A percentile compares a stretch with the other conserved stretches of the same genome.
phyloP scores from a whole-genome alignment of 768 basidiomycete species.

The Hemileccinum impolitum region DNA sequence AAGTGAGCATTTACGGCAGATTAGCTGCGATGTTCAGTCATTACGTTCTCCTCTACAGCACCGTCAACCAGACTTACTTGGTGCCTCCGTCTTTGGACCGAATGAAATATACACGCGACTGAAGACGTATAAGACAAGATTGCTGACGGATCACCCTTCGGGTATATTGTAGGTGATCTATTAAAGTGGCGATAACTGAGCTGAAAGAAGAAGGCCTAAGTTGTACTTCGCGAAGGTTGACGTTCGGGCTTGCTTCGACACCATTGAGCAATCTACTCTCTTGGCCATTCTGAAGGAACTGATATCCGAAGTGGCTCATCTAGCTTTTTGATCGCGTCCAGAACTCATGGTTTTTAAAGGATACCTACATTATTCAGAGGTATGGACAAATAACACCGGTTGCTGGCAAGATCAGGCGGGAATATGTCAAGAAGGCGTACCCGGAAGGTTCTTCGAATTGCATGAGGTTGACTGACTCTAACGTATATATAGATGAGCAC shows the following conservation, averaged over 20 bases:
- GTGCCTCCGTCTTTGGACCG: slow-evolving; percentile 78
- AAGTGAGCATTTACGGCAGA: slow-evolving; percentile 41
- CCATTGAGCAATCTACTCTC: slow-evolving; percentile 85
- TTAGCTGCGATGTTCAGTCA: background rate
- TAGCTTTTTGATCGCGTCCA: background rate
- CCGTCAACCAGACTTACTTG: slow-evolving; percentile 58
- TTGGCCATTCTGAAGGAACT: slow-evolving; percentile 71
- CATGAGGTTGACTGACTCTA: background rate
- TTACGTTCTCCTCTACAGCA: slow-evolving; percentile 42
- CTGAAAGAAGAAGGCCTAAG: slow-evolving; percentile 55
- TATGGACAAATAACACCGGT: slow-evolving; percentile 64
- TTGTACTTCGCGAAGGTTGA: slow-evolving; percentile 97
- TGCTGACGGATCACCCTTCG: slow-evolving; percentile 36
- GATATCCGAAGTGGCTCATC: slow-evolving; percentile 58
- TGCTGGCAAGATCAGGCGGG: slow-evolving; percentile 54
- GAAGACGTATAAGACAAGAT: slow-evolving; percentile 60
- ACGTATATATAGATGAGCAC: slow-evolving; percentile 56
- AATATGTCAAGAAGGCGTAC: slow-evolving; percentile 56
- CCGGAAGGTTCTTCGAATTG: slow-evolving; percentile 51
- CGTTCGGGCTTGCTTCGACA: slow-evolving; percentile 95
- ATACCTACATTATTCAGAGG: slow-evolving; percentile 65
- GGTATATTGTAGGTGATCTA: slow-evolving; percentile 51
- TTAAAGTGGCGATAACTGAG: background rate
- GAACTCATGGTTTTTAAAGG: slow-evolving; percentile 40
- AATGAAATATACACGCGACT: slow-evolving; percentile 79